Conservation (phyloP, 495 filamentous ascomycete species). For the Aspergillus diversus region DNA sequence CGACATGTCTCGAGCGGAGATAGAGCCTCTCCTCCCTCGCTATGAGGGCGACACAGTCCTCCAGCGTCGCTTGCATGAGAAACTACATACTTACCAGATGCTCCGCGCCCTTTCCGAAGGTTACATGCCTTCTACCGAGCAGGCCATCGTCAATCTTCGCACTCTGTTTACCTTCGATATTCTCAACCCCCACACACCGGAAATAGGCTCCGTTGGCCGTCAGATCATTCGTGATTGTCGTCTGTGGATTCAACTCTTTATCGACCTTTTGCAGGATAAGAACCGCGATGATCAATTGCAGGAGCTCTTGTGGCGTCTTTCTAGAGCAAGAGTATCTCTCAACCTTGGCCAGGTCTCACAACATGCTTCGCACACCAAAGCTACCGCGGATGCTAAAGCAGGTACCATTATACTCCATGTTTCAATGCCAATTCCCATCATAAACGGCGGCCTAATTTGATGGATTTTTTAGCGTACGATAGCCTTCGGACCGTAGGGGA, state of each 20-base stretch:
- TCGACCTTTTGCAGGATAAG: slow-evolving; percentile 77
- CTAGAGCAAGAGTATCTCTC: slow-evolving; percentile 69
- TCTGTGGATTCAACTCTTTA: slow-evolving; percentile 72
- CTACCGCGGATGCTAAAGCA: slow-evolving; percentile 76
- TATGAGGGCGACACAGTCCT: slow-evolving; percentile 82
- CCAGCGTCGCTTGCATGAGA: slow-evolving; percentile 77
- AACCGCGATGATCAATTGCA: slow-evolving; percentile 86
- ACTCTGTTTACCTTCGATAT: slow-evolving; percentile 77
- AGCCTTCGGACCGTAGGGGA: slow-evolving; percentile 83
- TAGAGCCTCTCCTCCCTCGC: slow-evolving; percentile 78
- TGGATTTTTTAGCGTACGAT: slow-evolving; percentile 63
- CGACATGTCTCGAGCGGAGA: slow-evolving; percentile 61
- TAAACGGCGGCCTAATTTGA: slow-evolving; percentile 22
- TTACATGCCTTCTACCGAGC: slow-evolving; percentile 91
- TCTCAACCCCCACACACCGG: slow-evolving; percentile 74
- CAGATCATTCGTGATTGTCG: slow-evolving; percentile 72
- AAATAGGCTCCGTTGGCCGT: slow-evolving; percentile 76
- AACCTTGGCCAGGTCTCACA: slow-evolving; percentile 68
- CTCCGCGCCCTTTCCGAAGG: slow-evolving; percentile 78
- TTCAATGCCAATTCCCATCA: neutral
- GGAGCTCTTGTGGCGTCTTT: slow-evolving; percentile 85
- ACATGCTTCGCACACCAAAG: slow-evolving; percentile 64
- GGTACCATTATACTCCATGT: slow-evolving; percentile 50
- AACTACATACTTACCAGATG: slow-evolving; percentile 94
- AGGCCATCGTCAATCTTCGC: slow-evolving; percentile 78